Evolutionary conservation across 345 rosid species (phyloP), one percentile per base, ranked within the genome.

Genomic region (Camelina hispida): DNA sequence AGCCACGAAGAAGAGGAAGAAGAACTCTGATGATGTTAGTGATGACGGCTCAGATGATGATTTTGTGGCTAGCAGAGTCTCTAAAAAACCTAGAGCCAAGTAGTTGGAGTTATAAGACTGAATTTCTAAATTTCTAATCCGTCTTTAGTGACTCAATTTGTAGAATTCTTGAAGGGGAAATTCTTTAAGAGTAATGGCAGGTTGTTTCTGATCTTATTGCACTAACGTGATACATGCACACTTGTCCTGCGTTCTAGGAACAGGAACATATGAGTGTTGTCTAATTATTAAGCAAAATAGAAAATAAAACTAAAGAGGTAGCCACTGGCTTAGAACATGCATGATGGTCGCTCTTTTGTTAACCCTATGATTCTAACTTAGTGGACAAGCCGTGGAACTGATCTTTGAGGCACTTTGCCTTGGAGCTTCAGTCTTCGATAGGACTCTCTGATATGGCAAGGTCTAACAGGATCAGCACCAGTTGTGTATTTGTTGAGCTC

Each of bases 401-500:
- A 86, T 86, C 88, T 81, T 84, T 81, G 91, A 46, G 93, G 97
- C 56, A 96, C 82, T 80, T 91, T 96, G 23, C 98, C 98, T 79
- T 96, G 87, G 30, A 91, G 89, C 83, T 89, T 91, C 30, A 93
- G 76, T 65, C 98, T 84, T 79, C 98, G 81, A 81, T 82, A 93
- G 0, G 98, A 85, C 87, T 96, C 99, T 80, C 97, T 84, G 55
- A 89, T 84, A 78, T 96, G 98, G 65, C 99, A 93, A 52, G 99
- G 98, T 81, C 98, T 86, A 69, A n/a, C n/a, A n/a, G n/a, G 97
- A 74, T 90, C 98, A 17, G 86, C 81, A 57, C 81, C 84, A 28
- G 96, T 82, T 2, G 94, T 89, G 7, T 87, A 83, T 81, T 93
- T 95, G 0, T 84, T 73, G 7, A 92, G 85, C 74, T 92, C 99